These are phyloP conservation scores for Fusarium piperis DNA, from an alignment of 2,329 filamentous ascomycete genomes.

Conservation along the genomic window DNA sequence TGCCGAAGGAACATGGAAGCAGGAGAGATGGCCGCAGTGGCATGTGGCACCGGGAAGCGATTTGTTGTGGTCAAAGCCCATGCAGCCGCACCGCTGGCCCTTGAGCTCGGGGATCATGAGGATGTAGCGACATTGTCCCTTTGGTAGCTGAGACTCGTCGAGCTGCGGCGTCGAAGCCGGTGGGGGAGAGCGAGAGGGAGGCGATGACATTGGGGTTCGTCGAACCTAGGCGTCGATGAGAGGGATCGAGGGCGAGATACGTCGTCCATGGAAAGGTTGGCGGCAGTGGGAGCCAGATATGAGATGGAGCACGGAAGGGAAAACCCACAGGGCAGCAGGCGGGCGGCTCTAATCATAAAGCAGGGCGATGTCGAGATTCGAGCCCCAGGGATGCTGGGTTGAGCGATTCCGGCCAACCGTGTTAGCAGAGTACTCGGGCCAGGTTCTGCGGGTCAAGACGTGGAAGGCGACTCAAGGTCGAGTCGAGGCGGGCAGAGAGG, in stretches of 20 bases:
- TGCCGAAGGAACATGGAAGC: conserved; percentile 64
- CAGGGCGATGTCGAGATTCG: conserved; percentile 45
- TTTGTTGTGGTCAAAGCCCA: conserved; percentile 65
- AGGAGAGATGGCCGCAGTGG: conserved; percentile 68
- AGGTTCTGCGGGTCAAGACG: conserved; percentile 3
- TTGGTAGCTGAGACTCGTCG: conserved; percentile 61
- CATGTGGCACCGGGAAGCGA: conserved; percentile 64
- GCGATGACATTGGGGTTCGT: conserved; percentile 43
- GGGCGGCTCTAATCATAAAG: conserved; percentile 44
- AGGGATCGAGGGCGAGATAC: conserved; percentile 32
- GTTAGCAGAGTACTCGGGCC: conserved; percentile 33
- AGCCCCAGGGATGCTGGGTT: conserved; percentile 41
- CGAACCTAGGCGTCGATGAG: conserved; percentile 36
- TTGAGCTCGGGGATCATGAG: conserved; percentile 65
- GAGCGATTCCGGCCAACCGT: conserved; percentile 35
- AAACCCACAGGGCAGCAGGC: conserved; percentile 25
- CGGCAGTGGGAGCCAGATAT: conserved; percentile 35
- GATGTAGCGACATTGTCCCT: conserved; percentile 69
- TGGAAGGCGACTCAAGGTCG: neutral
- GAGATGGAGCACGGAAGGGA: conserved; percentile 25
- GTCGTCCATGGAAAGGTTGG: conserved; percentile 42
- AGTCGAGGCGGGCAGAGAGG: neutral
- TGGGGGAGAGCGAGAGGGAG: conserved; percentile 37
- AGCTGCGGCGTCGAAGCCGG: conserved; percentile 37
- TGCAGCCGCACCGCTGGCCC: conserved; percentile 67